phyloP scores from a whole-genome alignment of 2,329 filamentous ascomycete species.

The Sphaerulina populicola region DNA sequence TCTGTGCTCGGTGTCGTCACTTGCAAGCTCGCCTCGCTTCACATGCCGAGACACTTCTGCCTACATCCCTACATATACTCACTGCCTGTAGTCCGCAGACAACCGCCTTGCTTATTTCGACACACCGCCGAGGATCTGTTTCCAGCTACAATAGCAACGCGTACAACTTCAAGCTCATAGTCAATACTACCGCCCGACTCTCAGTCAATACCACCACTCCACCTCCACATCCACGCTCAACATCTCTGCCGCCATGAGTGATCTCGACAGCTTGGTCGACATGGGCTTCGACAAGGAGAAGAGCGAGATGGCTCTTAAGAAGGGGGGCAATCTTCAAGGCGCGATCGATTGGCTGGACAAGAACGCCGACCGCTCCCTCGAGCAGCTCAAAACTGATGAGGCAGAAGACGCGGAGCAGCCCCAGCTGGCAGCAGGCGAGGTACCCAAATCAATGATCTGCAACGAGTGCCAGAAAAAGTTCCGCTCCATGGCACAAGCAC shows the following conservation, averaged over 20 bases:
- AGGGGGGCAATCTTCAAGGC: constrained; percentile 66
- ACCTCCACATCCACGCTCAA: neutral
- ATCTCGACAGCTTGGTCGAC: constrained; percentile 54
- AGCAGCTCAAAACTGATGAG: constrained; percentile 58
- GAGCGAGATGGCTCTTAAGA: constrained; percentile 75
- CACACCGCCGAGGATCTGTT: no score
- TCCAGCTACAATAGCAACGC: neutral
- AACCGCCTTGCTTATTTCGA: no score
- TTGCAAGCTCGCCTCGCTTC: no score
- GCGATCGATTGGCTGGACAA: constrained; percentile 92
- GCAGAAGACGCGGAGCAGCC: constrained; percentile 39
- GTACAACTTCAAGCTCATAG: neutral
- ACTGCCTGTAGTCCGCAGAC: no score
- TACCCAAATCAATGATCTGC: constrained; percentile 76
- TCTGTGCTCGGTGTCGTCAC: no score
- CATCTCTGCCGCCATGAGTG: constrained; percentile 39
- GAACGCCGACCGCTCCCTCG: constrained; percentile 78
- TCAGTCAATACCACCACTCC: neutral
- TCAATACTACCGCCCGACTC: neutral
- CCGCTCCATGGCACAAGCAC: constrained; percentile 67
- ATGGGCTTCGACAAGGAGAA: constrained; percentile 77
- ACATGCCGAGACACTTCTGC: no score
- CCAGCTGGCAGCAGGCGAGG: constrained; percentile 60
- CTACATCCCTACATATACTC: no score
- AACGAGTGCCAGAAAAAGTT: constrained; percentile 94